These are phyloP conservation scores for Penicillium italicum DNA, from an alignment of 2,329 filamentous ascomycete species.

Conservation along the genomic window DNA sequence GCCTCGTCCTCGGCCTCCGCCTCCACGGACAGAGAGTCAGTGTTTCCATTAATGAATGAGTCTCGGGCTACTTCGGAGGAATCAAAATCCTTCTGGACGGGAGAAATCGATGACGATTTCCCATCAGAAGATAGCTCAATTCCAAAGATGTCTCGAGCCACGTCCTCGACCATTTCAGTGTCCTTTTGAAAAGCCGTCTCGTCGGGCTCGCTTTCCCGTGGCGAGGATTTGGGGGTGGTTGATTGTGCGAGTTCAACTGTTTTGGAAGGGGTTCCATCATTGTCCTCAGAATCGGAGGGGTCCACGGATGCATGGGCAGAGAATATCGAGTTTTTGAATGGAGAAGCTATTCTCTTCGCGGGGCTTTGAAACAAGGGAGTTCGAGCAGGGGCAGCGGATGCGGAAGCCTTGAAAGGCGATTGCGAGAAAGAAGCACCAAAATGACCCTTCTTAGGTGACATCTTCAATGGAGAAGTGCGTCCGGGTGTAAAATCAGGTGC, in stretches of 20 bases:
- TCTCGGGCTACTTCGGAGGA: neutral
- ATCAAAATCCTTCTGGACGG: neutral
- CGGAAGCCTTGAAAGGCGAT: constrained; percentile 31
- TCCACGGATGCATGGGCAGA: constrained; percentile 14
- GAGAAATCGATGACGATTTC: constrained; percentile 7
- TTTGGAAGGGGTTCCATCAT: neutral
- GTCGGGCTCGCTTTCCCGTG: neutral
- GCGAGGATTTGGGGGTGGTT: neutral
- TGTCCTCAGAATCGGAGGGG: neutral
- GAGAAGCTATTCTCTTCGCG: constrained; percentile 42
- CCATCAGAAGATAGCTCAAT: constrained; percentile 19
- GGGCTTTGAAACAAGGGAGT: constrained; percentile 43
- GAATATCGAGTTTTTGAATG: constrained; percentile 35
- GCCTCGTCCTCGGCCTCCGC: neutral
- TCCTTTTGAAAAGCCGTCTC: constrained; percentile 14
- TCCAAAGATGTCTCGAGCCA: constrained; percentile 21
- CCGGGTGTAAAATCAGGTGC: constrained; percentile 30
- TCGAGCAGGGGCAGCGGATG: constrained; percentile 36
- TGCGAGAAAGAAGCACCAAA: constrained; percentile 37
- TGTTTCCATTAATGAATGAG: neutral
- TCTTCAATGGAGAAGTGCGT: constrained; percentile 40
- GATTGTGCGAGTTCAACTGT: neutral
- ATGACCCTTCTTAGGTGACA: constrained; percentile 43
- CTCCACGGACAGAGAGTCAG: neutral
- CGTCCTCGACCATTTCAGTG: constrained; percentile 22